Evolutionary conservation across 129 eudicot genomes (phyloP).

Genomic region (Pulicaria dysenterica): DNA sequence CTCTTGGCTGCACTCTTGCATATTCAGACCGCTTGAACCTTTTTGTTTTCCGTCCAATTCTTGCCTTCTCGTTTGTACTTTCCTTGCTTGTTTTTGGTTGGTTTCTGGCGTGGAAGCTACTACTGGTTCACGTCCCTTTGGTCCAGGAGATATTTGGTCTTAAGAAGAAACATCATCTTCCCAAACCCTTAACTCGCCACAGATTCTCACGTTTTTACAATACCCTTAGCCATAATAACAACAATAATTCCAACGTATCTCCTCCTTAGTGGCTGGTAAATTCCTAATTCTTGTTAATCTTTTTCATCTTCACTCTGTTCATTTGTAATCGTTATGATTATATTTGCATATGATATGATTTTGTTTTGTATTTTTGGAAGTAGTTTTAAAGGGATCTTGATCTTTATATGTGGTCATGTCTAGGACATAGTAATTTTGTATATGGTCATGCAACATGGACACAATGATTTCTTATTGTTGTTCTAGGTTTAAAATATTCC

Average conservation of each 20-base stretch:
- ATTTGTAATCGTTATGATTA: not conserved
- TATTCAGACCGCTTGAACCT: constrained; percentile 31
- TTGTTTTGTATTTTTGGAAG: not conserved
- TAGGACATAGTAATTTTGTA: no score
- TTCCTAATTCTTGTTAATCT: not conserved
- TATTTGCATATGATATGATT: not conserved
- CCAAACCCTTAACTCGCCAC: constrained; percentile 60
- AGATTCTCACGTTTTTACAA: constrained; percentile 59
- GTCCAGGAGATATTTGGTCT: constrained; percentile 89
- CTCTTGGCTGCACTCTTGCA: constrained; percentile 32
- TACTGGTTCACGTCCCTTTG: constrained; percentile 84
- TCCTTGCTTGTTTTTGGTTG: constrained; percentile 58
- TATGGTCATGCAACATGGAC: not conserved
- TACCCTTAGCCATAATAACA: constrained; percentile 23
- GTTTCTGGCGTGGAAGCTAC: constrained; percentile 88
- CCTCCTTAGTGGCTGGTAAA: constrained; percentile 30
- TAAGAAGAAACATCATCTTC: constrained; percentile 57
- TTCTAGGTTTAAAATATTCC: not conserved
- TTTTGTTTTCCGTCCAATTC: constrained; percentile 49
- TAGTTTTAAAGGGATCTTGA: not conserved
- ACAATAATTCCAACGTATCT: constrained; percentile 7
- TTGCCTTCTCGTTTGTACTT: constrained; percentile 48
- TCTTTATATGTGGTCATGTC: not conserved
- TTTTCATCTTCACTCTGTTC: not conserved
- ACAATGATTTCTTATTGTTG: not conserved